phyloP scores from a whole-genome alignment of 371 early-diverging fungal species.

The Haplosporangium sp. region DNA sequence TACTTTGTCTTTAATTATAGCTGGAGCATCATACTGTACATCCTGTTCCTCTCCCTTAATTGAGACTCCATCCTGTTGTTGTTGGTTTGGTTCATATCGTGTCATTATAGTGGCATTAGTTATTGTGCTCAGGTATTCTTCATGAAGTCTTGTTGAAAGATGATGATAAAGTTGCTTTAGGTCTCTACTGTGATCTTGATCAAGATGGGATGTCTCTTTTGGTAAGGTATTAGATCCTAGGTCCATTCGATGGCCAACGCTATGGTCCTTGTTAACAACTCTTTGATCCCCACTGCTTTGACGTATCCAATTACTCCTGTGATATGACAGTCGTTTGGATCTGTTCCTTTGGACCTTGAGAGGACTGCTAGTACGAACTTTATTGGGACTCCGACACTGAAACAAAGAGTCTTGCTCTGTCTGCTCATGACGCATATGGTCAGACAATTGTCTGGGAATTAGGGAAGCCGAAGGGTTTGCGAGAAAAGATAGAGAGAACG shows the following conservation, averaged over 20 bases:
- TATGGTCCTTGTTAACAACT: neutral
- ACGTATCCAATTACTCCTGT: neutral
- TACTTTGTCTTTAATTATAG: neutral
- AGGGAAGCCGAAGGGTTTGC: slow-evolving; percentile 12
- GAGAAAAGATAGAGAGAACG: slow-evolving; percentile 18
- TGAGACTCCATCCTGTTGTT: neutral
- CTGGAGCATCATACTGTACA: neutral
- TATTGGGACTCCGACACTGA: neutral
- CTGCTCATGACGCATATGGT: neutral
- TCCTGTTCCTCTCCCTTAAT: neutral
- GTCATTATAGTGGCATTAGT: neutral
- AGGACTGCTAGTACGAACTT: neutral
- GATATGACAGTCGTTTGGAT: neutral
- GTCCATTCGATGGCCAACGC: neutral
- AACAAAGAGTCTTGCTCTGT: neutral
- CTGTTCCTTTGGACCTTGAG: neutral
- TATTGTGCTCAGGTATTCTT: neutral
- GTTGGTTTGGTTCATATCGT: neutral
- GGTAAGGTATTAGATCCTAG: neutral
- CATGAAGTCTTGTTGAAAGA: slow-evolving; percentile 6
- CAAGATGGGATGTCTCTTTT: neutral
- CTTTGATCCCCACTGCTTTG: neutral
- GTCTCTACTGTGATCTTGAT: neutral
- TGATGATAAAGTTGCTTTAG: slow-evolving; percentile 6
- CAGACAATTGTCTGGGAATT: neutral